phyloP scores from a whole-genome alignment of 305 asterid genomes.

The Ilex paraguariensis region DNA sequence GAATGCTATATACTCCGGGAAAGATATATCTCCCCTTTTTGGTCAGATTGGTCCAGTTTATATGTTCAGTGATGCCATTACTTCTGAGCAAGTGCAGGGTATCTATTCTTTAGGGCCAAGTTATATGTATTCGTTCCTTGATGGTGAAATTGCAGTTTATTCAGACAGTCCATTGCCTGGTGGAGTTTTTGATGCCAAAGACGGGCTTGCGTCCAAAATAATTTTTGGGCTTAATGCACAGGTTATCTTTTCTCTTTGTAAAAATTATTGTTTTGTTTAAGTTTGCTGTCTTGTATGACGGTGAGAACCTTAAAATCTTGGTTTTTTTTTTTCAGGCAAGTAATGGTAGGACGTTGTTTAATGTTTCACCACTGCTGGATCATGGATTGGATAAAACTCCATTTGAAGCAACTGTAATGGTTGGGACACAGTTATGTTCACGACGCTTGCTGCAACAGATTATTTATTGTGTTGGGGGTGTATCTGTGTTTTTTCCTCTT shows the following conservation, averaged over 20 bases:
- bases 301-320: neutral
- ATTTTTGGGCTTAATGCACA: slow-evolving; percentile 95
- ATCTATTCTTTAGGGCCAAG: slow-evolving; percentile 88
- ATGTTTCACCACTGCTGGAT: slow-evolving; percentile 72
- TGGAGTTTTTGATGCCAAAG: slow-evolving; percentile 84
- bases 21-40: slow-evolving; percentile 73
- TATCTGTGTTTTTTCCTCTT: slow-evolving; percentile 93
- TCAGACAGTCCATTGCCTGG: slow-evolving; percentile 62
- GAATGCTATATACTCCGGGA: slow-evolving; percentile 38
- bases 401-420: slow-evolving; percentile 69
- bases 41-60: slow-evolving; percentile 99
- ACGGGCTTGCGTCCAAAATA: slow-evolving; percentile 87
- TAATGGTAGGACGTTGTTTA: slow-evolving; percentile 70
- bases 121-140: slow-evolving; percentile 96
- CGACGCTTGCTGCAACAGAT: slow-evolving; percentile 94
- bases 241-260: slow-evolving; percentile 40
- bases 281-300: slow-evolving; percentile 16
- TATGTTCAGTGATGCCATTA: slow-evolving; percentile 80
- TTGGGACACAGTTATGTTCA: slow-evolving; percentile 93
- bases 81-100: slow-evolving; percentile 82
- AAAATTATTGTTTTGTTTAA: slow-evolving; percentile 12
- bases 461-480: slow-evolving; percentile 97
- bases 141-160: slow-evolving; percentile 67
- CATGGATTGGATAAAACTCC: slow-evolving; percentile 55
- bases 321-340: slow-evolving; percentile 61